Evolutionary conservation across 257 asterid species (phyloP).

Genomic region (Primulina eburnea): DNA sequence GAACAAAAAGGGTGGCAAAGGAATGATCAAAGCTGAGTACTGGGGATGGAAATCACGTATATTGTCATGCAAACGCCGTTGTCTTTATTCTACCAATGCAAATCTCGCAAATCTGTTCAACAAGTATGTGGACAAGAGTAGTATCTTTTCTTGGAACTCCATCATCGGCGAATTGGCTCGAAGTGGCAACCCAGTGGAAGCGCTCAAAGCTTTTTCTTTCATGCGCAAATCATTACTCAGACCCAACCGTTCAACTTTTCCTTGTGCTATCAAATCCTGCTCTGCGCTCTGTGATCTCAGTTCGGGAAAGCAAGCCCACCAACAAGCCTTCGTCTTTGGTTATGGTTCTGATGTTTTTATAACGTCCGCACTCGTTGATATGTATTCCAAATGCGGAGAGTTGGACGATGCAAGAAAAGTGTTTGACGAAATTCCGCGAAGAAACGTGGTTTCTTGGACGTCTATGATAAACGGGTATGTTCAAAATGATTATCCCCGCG

Average conservation of each 20-base stretch:
- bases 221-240: constrained; percentile 73
- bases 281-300: constrained; percentile 65
- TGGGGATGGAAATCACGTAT: constrained; percentile 15
- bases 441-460: constrained; percentile 95
- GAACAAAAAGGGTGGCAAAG: neutral
- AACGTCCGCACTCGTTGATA: constrained; percentile 76
- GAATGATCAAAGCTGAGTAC: neutral
- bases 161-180: constrained; percentile 84
- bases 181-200: constrained; percentile 69
- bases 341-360: constrained; percentile 60
- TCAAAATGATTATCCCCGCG: constrained; percentile 49
- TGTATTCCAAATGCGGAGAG: constrained; percentile 76
- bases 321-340: constrained; percentile 71
- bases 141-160: constrained; percentile 86
- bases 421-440: constrained; percentile 71
- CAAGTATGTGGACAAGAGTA: constrained; percentile 67
- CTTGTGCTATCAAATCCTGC: constrained; percentile 84
- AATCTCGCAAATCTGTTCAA: constrained; percentile 54
- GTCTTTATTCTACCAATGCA: constrained; percentile 34
- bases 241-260: constrained; percentile 80
- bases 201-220: constrained; percentile 80
- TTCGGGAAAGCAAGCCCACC: constrained; percentile 88
- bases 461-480: constrained; percentile 81
- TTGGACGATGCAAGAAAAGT: constrained; percentile 56
- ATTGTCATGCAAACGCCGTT: constrained; percentile 1